These are phyloP conservation scores for Trichoderma breve DNA, from an alignment of 2,329 filamentous ascomycete genomes.

Conservation along the genomic window DNA sequence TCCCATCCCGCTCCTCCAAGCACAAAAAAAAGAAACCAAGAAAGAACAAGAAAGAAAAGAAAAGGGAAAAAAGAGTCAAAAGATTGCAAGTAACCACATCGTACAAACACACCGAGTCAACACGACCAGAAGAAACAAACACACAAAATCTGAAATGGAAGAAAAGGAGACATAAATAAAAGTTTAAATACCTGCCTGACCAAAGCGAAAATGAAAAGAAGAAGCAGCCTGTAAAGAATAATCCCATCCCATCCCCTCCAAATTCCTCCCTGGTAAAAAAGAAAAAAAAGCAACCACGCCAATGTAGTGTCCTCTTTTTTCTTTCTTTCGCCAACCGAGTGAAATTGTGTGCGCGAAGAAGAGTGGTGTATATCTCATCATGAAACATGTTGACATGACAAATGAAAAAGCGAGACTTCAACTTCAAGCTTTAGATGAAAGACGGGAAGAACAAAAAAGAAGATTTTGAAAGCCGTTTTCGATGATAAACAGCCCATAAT, in stretches of 20 bases:
- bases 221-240: neutral
- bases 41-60: neutral
- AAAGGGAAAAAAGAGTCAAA: neutral
- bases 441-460: neutral
- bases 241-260: neutral
- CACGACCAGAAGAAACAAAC: neutral
- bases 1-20: neutral
- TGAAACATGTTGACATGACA: slow-evolving; percentile 13
- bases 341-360: neutral
- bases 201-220: neutral
- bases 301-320: neutral
- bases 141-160: neutral
- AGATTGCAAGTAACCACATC: neutral
- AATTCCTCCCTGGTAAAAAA: neutral
- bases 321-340: neutral
- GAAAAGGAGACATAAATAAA: neutral
- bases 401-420: neutral
- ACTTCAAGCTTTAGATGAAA: neutral
- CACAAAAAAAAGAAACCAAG: neutral
- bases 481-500: neutral
- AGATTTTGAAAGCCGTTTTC: neutral
- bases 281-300: neutral
- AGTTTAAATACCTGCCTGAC: slow-evolving; percentile 1
- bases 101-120: neutral
- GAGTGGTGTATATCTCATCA: slow-evolving; percentile 16